Conservation (phyloP, 169 alveolate genomes). For the Cryptosporidium bovis region DNA sequence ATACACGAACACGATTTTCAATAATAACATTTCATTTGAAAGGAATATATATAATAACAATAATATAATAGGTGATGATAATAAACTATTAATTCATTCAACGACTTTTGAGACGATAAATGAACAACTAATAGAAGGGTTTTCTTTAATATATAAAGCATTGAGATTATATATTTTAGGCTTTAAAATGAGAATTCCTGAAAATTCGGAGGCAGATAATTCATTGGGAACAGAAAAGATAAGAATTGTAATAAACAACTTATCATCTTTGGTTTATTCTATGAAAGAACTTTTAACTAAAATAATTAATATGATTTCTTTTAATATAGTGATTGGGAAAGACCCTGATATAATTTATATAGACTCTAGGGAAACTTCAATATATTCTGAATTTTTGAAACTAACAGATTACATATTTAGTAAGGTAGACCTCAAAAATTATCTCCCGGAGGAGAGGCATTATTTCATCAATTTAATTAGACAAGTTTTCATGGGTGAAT, state of each 20-base stretch:
- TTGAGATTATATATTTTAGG: conserved; percentile 13
- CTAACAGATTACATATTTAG: neutral
- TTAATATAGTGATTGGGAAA: conserved; percentile 20
- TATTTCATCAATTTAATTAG: conserved; percentile 4
- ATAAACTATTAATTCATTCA: neutral
- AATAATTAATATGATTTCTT: conserved; percentile 4
- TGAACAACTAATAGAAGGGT: neutral
- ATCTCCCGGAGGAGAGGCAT: conserved; percentile 1
- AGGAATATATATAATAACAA: neutral
- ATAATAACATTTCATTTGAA: conserved; percentile 3
- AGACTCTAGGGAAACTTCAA: conserved; percentile 11
- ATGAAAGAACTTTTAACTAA: neutral
- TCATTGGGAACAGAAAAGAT: neutral
- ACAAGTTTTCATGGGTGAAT: conserved; percentile 4
- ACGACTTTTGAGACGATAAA: neutral
- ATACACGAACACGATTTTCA: neutral
- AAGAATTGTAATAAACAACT: neutral
- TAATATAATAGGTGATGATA: neutral
- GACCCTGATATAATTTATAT: conserved; percentile 30
- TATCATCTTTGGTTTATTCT: neutral
- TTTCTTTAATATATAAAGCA: conserved; percentile 13
- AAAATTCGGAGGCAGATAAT: neutral
- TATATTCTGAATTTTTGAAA: conserved; percentile 18
- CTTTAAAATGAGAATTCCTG: conserved; percentile 13
- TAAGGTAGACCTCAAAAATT: neutral